Conservation (phyloP, 768 basidiomycete genomes). For the Suillus subalutaceus region DNA sequence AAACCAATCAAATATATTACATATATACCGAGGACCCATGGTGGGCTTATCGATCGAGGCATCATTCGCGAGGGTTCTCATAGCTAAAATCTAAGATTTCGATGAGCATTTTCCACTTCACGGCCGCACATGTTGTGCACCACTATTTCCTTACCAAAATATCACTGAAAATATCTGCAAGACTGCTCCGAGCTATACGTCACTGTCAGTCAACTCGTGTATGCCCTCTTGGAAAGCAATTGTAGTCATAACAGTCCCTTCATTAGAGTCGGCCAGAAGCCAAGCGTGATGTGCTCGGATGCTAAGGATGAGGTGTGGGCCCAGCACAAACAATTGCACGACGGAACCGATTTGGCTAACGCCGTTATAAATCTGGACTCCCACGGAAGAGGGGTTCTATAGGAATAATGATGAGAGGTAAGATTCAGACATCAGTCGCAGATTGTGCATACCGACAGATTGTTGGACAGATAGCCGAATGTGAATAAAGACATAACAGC, state of each 20-base stretch:
- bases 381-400: background rate
- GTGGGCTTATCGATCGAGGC: too few relatives aligned
- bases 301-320: background rate
- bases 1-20: too few relatives aligned
- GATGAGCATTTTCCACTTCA: too few relatives aligned
- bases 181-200: background rate
- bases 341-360: fast-evolving
- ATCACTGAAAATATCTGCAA: background rate
- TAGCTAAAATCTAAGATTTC: too few relatives aligned
- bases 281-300: too few relatives aligned
- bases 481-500: background rate
- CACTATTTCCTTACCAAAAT: too few relatives aligned
- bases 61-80: too few relatives aligned
- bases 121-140: too few relatives aligned
- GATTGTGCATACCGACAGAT: background rate
- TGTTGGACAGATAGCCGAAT: background rate
- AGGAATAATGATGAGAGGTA: background rate
- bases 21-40: too few relatives aligned
- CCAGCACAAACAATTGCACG: background rate
- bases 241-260: background rate
- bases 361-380: background rate
- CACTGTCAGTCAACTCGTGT: background rate
- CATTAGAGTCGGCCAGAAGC: too few relatives aligned
- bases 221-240: background rate
- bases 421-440: background rate